Conservation (phyloP, 2,329 filamentous ascomycete genomes). For the Xylariaceae sp. region DNA sequence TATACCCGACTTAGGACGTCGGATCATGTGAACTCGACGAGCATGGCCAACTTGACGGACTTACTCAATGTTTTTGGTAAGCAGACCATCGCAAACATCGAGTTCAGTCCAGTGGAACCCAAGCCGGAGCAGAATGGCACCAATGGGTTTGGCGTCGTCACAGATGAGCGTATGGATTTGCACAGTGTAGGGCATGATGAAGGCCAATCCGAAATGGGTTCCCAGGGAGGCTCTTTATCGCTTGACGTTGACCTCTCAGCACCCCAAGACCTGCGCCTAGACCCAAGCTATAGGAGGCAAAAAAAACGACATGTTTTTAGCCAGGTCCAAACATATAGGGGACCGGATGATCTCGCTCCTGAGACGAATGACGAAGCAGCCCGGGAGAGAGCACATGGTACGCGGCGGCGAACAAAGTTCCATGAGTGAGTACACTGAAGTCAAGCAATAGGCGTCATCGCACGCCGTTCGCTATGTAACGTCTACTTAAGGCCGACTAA, state of each 20-base stretch:
- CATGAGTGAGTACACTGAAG: conserved; percentile 23
- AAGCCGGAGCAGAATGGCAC: conserved; percentile 23
- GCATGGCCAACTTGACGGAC: conserved; percentile 60
- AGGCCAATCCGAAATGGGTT: conserved; percentile 19
- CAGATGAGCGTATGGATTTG: conserved; percentile 25
- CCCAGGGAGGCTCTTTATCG: conserved; percentile 25
- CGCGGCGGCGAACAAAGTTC: conserved; percentile 22
- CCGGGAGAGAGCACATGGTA: conserved; percentile 9
- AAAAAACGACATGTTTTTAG: conserved; percentile 37
- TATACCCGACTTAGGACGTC: conserved; percentile 61
- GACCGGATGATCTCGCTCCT: conserved; percentile 19
- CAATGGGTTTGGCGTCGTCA: conserved; percentile 11
- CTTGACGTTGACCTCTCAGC: conserved; percentile 39
- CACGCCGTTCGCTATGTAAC: too few species aligned
- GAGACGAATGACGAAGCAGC: conserved; percentile 21
- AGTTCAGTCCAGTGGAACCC: conserved; percentile 54
- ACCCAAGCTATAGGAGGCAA: conserved; percentile 16
- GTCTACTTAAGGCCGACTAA: too few species aligned
- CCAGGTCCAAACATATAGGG: conserved; percentile 34
- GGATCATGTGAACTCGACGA: conserved; percentile 40
- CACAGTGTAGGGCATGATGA: conserved; percentile 26
- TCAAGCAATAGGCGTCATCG: not conserved
- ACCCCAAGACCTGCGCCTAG: conserved; percentile 31
- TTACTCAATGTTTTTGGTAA: conserved; percentile 71
- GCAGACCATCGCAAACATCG: conserved; percentile 71